These are phyloP conservation scores for Aspergillus alliaceus DNA, from an alignment of 2,329 filamentous ascomycete species.

Conservation along the genomic window DNA sequence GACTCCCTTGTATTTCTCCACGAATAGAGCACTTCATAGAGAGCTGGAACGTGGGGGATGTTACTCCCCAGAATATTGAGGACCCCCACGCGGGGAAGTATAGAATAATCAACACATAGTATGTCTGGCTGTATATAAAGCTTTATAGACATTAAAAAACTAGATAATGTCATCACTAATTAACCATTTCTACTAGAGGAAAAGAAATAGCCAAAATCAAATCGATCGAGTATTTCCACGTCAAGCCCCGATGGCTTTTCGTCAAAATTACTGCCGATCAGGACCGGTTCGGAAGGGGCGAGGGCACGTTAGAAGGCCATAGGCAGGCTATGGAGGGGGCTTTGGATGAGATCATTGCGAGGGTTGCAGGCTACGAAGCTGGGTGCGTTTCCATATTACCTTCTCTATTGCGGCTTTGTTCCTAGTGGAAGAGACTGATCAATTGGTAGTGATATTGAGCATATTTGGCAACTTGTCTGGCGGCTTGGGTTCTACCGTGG, in stretches of 20 bases:
- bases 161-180: too few relatives aligned
- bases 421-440: not conserved
- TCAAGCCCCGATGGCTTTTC: slow-evolving; percentile 75
- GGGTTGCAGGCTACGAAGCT: slow-evolving; percentile 68
- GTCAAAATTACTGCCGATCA: slow-evolving; percentile 74
- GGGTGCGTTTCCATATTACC: slow-evolving; percentile 51
- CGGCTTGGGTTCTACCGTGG: slow-evolving; percentile 73
- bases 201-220: slow-evolving; percentile 63
- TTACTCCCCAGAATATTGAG: not conserved
- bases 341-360: slow-evolving; percentile 63
- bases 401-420: not conserved
- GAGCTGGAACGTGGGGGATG: not conserved
- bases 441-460: slow-evolving; percentile 66
- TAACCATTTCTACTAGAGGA: not conserved
- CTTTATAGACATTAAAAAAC: not conserved
- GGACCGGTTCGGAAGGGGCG: slow-evolving; percentile 69
- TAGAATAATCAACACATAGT: not conserved
- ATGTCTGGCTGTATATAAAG: not conserved
- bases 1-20: slow-evolving; percentile 10
- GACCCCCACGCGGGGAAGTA: slow-evolving; percentile 6
- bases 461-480: slow-evolving; percentile 76
- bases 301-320: slow-evolving; percentile 73
- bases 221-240: slow-evolving; percentile 70
- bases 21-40: slow-evolving; percentile 15
- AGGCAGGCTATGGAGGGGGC: slow-evolving; percentile 73